Percentiles rank a stretch among this genome's conserved stretches.
Evolutionary conservation across 495 filamentous ascomycete genomes (phyloP).

Genomic region (Talaromyces ruber): DNA sequence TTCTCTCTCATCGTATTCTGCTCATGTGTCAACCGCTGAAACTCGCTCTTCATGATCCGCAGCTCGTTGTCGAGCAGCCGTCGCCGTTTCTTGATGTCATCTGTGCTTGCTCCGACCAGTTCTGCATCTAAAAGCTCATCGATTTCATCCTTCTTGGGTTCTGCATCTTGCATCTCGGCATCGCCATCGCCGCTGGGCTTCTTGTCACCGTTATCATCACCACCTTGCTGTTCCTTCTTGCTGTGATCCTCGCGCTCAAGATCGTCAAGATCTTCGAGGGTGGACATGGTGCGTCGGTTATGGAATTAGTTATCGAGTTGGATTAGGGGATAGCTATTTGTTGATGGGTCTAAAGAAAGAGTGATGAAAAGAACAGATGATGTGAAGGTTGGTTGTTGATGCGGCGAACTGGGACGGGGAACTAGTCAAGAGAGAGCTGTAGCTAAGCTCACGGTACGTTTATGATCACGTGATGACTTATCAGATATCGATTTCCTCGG

Average conservation of each 20-base stretch:
- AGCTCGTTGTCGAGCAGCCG: slow-evolving; percentile 93
- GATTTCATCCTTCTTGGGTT: slow-evolving; percentile 57
- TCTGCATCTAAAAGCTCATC: slow-evolving; percentile 84
- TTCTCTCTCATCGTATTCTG: slow-evolving; percentile 92
- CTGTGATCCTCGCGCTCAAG: slow-evolving; percentile 72
- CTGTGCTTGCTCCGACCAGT: slow-evolving; percentile 80
- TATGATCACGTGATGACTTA: neutral
- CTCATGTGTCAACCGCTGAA: slow-evolving; percentile 87
- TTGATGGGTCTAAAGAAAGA: neutral
- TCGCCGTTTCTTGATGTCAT: slow-evolving; percentile 80
- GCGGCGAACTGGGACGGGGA: neutral
- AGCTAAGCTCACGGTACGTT: neutral
- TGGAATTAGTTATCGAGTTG: too few relatives aligned
- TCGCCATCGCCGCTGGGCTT: slow-evolving; percentile 57
- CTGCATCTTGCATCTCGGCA: slow-evolving; percentile 85
- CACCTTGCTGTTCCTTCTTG: slow-evolving; percentile 55
- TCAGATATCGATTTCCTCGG: neutral
- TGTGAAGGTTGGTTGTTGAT: neutral
- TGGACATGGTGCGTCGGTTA: slow-evolving; percentile 58
- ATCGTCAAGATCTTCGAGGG: slow-evolving; percentile 76
- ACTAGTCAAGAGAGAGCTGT: neutral
- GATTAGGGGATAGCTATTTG: too few relatives aligned
- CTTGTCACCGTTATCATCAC: slow-evolving; percentile 41
- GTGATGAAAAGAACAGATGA: neutral
- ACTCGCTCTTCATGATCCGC: slow-evolving; percentile 97